Evolutionary conservation across 176 grass and related monocot genomes (phyloP).

Genomic region (Carex scoparia): DNA sequence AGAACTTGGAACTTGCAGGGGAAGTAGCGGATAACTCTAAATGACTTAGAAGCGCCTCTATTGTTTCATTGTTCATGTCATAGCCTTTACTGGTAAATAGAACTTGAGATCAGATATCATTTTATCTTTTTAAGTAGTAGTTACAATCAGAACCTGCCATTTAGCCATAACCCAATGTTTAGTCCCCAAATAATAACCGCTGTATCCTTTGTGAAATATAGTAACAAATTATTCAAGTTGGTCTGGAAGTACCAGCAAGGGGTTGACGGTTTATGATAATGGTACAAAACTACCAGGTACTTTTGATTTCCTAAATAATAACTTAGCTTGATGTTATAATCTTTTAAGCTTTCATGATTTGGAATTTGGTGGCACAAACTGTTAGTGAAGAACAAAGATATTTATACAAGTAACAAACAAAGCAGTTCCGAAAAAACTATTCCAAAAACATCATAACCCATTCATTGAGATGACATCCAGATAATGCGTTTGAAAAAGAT

Average conservation of each 20-base stretch:
- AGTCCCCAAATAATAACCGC: background rate
- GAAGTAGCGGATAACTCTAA: background rate
- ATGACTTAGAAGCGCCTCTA: background rate
- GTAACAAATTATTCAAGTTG: background rate
- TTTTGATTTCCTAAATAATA: background rate
- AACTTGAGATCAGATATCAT: background rate
- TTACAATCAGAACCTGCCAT: background rate
- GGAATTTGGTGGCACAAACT: background rate
- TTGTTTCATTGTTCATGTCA: background rate
- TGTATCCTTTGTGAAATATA: background rate
- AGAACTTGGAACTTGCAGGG: background rate
- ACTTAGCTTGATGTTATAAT: background rate
- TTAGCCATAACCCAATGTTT: background rate
- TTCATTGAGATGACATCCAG: background rate
- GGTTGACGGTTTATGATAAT: background rate
- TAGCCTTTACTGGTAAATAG: background rate
- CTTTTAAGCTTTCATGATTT: background rate
- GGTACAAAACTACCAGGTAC: background rate
- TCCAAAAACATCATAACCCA: background rate
- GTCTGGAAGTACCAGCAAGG: background rate
- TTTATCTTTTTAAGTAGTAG: background rate
- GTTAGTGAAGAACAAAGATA: background rate
- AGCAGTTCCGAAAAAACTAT: background rate
- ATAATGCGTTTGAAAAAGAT: background rate
- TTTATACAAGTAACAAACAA: background rate